phyloP scores from a whole-genome alignment of 768 basidiomycete genomes.

The Leccinum obscurum region DNA sequence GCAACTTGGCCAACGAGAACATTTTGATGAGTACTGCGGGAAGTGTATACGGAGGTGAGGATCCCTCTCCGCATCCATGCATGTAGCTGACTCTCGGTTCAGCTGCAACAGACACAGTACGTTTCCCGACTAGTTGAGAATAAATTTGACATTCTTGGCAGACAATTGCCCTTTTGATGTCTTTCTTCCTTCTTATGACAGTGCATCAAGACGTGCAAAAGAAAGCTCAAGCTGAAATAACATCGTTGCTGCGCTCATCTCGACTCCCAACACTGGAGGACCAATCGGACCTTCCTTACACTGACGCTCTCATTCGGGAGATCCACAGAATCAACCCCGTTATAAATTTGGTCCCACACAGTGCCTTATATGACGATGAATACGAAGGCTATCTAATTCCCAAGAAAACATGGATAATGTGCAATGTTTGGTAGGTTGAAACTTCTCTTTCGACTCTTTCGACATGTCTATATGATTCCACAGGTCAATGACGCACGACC shows the following conservation, averaged over 20 bases:
- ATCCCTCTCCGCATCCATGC: no score
- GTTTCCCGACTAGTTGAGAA: background rate
- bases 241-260: constrained; percentile 19
- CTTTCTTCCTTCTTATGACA: constrained; percentile 19
- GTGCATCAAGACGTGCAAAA: constrained; percentile 25
- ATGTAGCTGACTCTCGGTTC: background rate
- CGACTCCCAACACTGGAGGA: constrained; percentile 29
- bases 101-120: constrained; percentile 15
- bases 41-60: constrained; percentile 11
- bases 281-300: constrained; percentile 26
- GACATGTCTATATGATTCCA: background rate
- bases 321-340: constrained; percentile 20
- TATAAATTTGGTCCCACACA: constrained; percentile 21
- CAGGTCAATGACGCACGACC: constrained; percentile 36
- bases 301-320: constrained; percentile 27
- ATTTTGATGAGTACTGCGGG: constrained; percentile 8
- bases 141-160: background rate
- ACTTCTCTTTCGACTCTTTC: background rate
- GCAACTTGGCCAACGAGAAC: background rate
- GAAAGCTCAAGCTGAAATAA: constrained; percentile 28
- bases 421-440: constrained; percentile 13
- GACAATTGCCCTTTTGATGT: constrained; percentile 7
- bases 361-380: constrained; percentile 7
- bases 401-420: constrained; percentile 14
- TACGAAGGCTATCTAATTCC: constrained; percentile 16